A percentile compares a stretch with the other conserved stretches of the same genome.
phyloP scores from a whole-genome alignment of 192 early-diverging fungal genomes.

The Entomortierella beljakovae region DNA sequence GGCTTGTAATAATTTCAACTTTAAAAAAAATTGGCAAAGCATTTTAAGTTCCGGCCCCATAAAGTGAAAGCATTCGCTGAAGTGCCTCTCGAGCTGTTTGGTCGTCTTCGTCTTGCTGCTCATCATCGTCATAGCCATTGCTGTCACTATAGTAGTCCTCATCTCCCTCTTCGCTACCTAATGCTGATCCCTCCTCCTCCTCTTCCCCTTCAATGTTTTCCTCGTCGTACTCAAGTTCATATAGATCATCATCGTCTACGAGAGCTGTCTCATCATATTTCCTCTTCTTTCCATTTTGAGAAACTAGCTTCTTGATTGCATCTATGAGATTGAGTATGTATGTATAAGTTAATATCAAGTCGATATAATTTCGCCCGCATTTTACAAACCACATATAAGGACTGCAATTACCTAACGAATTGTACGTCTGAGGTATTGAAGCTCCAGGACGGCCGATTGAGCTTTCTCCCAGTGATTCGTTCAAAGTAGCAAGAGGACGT shows the following conservation, averaged over 20 bases:
- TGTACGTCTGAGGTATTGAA: background rate
- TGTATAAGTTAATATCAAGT: background rate
- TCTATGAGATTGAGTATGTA: background rate
- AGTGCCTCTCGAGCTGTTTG: slow-evolving; percentile 10
- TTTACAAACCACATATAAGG: background rate
- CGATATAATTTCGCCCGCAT: background rate
- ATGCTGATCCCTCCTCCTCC: slow-evolving; percentile 6
- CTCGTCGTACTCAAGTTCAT: background rate
- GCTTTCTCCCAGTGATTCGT: background rate
- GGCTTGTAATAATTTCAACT: slow-evolving; percentile 1
- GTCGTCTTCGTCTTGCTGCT: background rate
- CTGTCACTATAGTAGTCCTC: slow-evolving; percentile 12
- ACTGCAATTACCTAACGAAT: slow-evolving; percentile 9
- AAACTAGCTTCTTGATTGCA: slow-evolving; percentile 22
- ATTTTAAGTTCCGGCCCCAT: background rate
- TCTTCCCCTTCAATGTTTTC: background rate
- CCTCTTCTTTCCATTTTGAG: background rate
- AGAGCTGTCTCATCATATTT: background rate
- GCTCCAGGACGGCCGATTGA: slow-evolving; percentile 5
- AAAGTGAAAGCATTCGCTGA: slow-evolving; percentile 7
- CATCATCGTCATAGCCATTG: slow-evolving; percentile 14
- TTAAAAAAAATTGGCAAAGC: background rate
- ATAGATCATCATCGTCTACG: background rate
- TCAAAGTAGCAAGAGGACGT: background rate
- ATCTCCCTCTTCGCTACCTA: slow-evolving; percentile 10